A percentile compares a stretch with the other conserved stretches of the same genome.
Evolutionary conservation across 2,329 filamentous ascomycete species (phyloP).

Genomic region (Fusarium burgessii): DNA sequence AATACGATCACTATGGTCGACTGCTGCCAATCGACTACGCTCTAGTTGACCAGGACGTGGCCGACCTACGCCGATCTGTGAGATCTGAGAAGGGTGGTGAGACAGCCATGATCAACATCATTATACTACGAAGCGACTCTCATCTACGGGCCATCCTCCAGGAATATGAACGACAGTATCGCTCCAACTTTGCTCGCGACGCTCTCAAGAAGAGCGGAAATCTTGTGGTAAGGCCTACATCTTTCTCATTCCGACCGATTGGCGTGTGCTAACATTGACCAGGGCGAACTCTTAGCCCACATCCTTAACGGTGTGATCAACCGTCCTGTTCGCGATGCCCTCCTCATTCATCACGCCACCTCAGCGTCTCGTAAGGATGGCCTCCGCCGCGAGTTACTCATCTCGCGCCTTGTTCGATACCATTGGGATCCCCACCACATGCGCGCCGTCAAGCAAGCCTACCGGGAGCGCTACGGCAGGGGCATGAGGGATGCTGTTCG

Average conservation of each 20-base stretch:
- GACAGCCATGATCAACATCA: conserved; percentile 85
- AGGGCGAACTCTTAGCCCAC: conserved; percentile 95
- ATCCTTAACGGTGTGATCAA: conserved; percentile 98
- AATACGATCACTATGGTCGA: conserved; percentile 74
- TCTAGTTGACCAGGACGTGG: conserved; percentile 77
- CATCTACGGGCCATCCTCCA: conserved; percentile 85
- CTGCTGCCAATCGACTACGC: conserved; percentile 67
- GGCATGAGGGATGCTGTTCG: conserved; percentile 82
- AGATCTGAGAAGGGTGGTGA: conserved; percentile 85
- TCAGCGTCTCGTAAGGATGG: conserved; percentile 77
- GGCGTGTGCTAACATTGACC: conserved; percentile 11
- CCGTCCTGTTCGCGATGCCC: conserved; percentile 89
- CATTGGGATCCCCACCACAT: conserved; percentile 94
- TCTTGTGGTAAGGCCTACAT: conserved; percentile 79
- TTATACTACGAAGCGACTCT: conserved; percentile 81
- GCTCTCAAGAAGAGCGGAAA: conserved; percentile 91
- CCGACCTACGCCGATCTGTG: conserved; percentile 75
- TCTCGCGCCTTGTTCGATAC: conserved; percentile 85
- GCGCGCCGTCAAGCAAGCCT: conserved; percentile 82
- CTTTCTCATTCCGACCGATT: background rate
- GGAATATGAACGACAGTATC: conserved; percentile 78
- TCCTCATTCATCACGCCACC: conserved; percentile 91
- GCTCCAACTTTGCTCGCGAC: conserved; percentile 86
- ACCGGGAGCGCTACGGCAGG: conserved; percentile 79
- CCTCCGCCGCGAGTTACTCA: conserved; percentile 85